Conservation (phyloP, 2,329 filamentous ascomycete genomes). For the Diaporthe citrichinensis region DNA sequence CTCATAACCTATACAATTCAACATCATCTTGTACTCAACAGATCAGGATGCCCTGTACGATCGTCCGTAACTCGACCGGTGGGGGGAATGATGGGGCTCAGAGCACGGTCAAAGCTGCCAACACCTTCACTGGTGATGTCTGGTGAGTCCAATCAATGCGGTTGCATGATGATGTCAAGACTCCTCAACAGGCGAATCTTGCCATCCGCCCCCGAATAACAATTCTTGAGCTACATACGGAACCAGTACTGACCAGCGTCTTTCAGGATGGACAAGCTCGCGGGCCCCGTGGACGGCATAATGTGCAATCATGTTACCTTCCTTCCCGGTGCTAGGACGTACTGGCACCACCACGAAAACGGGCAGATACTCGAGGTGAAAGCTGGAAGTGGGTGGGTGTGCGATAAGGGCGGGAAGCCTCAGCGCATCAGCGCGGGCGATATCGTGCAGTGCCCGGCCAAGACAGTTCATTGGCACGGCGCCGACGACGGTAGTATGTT, state of each 20-base stretch:
- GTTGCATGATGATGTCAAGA: background rate
- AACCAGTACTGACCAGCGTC: background rate
- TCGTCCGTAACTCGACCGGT: conserved; percentile 35
- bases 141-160: background rate
- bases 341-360: conserved; percentile 61
- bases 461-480: conserved; percentile 61
- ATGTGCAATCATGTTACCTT: conserved; percentile 54
- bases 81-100: conserved; percentile 16
- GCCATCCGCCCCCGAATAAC: background rate
- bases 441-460: conserved; percentile 55
- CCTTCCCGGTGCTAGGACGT: conserved; percentile 57
- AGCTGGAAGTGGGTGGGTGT: conserved; percentile 57
- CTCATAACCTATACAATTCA: no score
- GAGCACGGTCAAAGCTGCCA: conserved; percentile 36
- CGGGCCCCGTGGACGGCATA: conserved; percentile 25
- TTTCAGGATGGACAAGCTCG: conserved; percentile 35
- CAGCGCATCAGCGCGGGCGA: conserved; percentile 55
- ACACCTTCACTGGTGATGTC: conserved; percentile 37
- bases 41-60: conserved; percentile 33
- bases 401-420: conserved; percentile 56
- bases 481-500: conserved; percentile 56
- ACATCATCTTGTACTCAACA: background rate
- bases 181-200: background rate
- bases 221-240: background rate
- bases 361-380: conserved; percentile 59